Evolutionary conservation across 345 rosid species (phyloP).

Genomic region (Salix brachista): DNA sequence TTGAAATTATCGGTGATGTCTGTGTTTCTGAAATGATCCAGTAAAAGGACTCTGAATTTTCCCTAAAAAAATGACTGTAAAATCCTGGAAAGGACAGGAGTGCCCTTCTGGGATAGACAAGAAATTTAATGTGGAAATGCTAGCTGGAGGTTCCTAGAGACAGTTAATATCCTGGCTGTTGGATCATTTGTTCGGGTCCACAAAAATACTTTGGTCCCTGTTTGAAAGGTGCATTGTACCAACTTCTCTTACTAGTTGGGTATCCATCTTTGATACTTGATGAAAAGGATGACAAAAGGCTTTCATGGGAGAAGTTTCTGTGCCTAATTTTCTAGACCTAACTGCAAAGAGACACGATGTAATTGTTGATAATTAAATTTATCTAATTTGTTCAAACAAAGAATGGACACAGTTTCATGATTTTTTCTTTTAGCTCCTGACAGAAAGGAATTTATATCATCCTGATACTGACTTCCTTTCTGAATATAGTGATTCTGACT

Average conservation of each 20-base stretch:
- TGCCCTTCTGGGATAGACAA: slow-evolving; percentile 15
- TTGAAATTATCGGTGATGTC: background rate
- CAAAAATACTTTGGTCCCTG: slow-evolving; percentile 5
- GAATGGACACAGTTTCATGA: slow-evolving; percentile 5
- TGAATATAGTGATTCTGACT: background rate
- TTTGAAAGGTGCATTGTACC: slow-evolving; percentile 24
- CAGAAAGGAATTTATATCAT: background rate
- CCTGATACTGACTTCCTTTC: background rate
- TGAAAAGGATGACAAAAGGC: slow-evolving; percentile 33
- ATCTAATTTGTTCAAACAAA: slow-evolving; percentile 6
- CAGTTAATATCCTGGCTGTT: slow-evolving; percentile 16
- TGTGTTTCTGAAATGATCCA: background rate
- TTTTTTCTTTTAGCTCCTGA: background rate
- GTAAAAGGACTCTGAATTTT: background rate
- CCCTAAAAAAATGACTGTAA: background rate
- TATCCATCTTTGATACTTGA: slow-evolving; percentile 28
- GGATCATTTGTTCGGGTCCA: slow-evolving; percentile 42
- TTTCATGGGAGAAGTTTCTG: slow-evolving; percentile 29
- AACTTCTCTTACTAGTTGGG: slow-evolving; percentile 46
- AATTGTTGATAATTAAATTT: slow-evolving; percentile 24
- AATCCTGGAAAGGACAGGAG: slow-evolving; percentile 18
- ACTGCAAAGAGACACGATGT: slow-evolving; percentile 39
- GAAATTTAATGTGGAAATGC: slow-evolving; percentile 27
- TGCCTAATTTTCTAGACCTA: slow-evolving; percentile 39
- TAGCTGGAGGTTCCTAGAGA: slow-evolving; percentile 44